Conservation (phyloP, 2,329 filamentous ascomycete species). For the Aspergillus novofumigatus region DNA sequence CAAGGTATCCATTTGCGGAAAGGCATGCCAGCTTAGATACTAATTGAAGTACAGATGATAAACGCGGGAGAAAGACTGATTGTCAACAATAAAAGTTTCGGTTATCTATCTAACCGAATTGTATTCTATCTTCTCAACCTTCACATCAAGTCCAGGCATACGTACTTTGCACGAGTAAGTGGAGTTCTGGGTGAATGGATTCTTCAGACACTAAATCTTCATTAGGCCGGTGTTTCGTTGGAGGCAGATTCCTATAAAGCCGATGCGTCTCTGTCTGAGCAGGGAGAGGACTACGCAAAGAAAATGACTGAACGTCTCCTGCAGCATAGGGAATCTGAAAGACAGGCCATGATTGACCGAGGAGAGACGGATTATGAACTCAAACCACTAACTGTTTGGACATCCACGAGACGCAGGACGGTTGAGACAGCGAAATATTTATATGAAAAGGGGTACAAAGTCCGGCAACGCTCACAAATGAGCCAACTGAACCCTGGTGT, state of each 20-base stretch:
- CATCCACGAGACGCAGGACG: slow-evolving; percentile 83
- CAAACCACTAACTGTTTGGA: slow-evolving; percentile 87
- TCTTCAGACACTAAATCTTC: slow-evolving; percentile 11
- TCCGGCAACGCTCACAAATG: slow-evolving; percentile 91
- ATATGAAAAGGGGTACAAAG: slow-evolving; percentile 73
- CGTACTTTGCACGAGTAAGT: slow-evolving; percentile 76
- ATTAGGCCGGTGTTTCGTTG: slow-evolving; percentile 69
- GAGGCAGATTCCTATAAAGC: slow-evolving; percentile 90
- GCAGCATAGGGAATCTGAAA: slow-evolving; percentile 78
- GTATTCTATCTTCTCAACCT: slow-evolving; percentile 98
- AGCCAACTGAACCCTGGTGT: slow-evolving; percentile 96
- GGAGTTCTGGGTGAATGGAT: not conserved
- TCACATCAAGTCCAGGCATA: slow-evolving; percentile 91
- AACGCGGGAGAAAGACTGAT: slow-evolving; percentile 90
- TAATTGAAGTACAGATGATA: slow-evolving; percentile 63
- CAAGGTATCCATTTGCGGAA: slow-evolving; percentile 50
- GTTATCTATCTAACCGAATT: slow-evolving; percentile 92
- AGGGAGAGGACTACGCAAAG: slow-evolving; percentile 74
- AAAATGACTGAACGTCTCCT: slow-evolving; percentile 83
- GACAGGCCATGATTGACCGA: slow-evolving; percentile 62
- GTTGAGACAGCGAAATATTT: slow-evolving; percentile 84
- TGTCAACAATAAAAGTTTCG: slow-evolving; percentile 96
- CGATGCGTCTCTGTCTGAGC: slow-evolving; percentile 76
- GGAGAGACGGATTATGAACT: slow-evolving; percentile 65
- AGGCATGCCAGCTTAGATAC: not conserved